A percentile compares a stretch with the other conserved stretches of the same genome.
Evolutionary conservation across 805 yeast genomes (phyloP).

Genomic region (Nakazawaea sp.): DNA sequence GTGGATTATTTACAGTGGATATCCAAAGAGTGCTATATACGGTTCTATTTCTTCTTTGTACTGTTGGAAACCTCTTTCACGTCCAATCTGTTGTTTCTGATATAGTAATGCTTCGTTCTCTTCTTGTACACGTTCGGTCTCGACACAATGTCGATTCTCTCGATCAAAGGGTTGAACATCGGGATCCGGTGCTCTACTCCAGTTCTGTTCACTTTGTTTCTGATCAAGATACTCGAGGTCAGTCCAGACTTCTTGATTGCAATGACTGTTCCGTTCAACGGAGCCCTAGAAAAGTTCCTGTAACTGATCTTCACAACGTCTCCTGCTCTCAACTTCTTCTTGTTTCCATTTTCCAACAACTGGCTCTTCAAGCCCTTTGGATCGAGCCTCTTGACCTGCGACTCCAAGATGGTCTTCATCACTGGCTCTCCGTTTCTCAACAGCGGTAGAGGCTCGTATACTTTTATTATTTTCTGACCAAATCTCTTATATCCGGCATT

Average conservation of each 20-base stretch:
- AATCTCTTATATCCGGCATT: constrained; percentile 6
- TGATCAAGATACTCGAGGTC: constrained; percentile 69
- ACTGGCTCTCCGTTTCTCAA: constrained; percentile 39
- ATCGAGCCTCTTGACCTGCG: constrained; percentile 56
- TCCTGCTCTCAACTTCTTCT: constrained; percentile 62
- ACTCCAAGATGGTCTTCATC: constrained; percentile 38
- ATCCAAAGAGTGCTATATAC: too few species aligned
- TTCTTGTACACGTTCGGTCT: constrained; percentile 67
- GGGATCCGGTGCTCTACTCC: constrained; percentile 84
- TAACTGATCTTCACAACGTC: constrained; percentile 76
- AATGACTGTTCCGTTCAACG: constrained; percentile 71
- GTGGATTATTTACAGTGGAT: too few species aligned
- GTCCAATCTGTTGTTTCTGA: constrained; percentile 73
- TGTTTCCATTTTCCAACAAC: constrained; percentile 38
- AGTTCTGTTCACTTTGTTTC: constrained; percentile 76
- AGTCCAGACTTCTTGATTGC: constrained; percentile 68
- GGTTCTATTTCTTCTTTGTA: constrained; percentile 6
- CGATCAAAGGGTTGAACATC: constrained; percentile 70
- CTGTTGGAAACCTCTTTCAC: constrained; percentile 45
- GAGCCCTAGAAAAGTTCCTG: constrained; percentile 47
- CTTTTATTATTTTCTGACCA: constrained; percentile 16
- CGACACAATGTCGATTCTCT: constrained; percentile 69
- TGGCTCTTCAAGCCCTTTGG: constrained; percentile 62
- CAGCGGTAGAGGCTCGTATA: constrained; percentile 44
- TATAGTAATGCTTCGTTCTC: constrained; percentile 85